Conservation (phyloP, 257 asterid species). For the Lycium barbarum region DNA sequence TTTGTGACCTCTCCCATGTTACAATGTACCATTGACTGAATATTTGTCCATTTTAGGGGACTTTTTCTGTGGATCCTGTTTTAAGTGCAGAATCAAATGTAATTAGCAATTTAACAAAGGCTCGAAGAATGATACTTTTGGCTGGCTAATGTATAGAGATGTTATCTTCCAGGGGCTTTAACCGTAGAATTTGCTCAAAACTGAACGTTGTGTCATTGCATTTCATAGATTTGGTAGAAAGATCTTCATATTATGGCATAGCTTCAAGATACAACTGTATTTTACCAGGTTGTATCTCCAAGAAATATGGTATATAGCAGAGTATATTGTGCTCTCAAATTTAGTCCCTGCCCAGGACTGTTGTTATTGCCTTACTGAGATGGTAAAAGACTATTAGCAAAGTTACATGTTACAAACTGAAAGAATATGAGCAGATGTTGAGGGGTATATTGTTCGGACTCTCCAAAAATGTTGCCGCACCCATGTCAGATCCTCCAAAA, state of each 20-base stretch:
- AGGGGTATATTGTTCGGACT: not conserved
- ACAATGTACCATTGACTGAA: not conserved
- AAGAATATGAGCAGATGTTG: not conserved
- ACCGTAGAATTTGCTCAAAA: not conserved
- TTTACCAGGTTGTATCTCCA: not conserved
- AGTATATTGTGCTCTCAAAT: not conserved
- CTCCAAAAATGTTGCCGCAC: too few relatives aligned
- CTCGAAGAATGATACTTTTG: not conserved
- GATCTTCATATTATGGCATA: not conserved
- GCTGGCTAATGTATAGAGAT: not conserved
- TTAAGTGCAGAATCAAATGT: not conserved
- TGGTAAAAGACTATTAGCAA: not conserved
- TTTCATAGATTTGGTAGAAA: not conserved
- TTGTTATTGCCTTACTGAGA: slow-evolving; percentile 2
- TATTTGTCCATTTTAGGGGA: not conserved
- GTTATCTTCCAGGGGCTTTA: not conserved
- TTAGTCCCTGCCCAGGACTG: not conserved
- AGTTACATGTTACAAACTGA: not conserved
- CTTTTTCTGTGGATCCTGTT: not conserved
- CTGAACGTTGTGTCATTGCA: not conserved
- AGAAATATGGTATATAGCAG: not conserved
- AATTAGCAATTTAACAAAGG: not conserved
- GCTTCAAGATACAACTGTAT: not conserved
- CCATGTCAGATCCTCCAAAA: too few relatives aligned
- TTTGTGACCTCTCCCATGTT: not conserved